Conservation (phyloP, 495 filamentous ascomycete genomes). For the Xylaria flabelliformis region DNA sequence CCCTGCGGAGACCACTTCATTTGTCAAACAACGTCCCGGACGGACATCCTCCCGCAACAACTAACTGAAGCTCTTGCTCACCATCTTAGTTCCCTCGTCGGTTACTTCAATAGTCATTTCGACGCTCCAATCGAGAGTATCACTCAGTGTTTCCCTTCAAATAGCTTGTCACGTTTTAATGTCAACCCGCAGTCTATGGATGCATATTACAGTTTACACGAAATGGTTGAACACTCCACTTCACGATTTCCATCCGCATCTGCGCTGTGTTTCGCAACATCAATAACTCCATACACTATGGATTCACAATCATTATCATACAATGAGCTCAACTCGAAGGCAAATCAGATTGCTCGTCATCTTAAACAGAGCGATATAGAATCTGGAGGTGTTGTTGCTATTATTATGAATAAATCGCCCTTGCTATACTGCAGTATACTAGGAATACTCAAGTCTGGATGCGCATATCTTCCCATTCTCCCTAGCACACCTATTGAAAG, state of each 20-base stretch:
- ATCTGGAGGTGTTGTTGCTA: constrained; percentile 63
- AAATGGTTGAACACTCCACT: constrained; percentile 61
- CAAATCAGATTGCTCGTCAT: constrained; percentile 68
- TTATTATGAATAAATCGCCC: constrained; percentile 74
- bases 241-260: constrained; percentile 52
- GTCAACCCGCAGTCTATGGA: constrained; percentile 31
- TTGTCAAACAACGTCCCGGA: constrained; percentile 60
- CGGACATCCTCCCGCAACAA: constrained; percentile 48
- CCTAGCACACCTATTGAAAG: constrained; percentile 66
- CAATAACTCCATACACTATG: constrained; percentile 43
- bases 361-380: constrained; percentile 54
- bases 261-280: constrained; percentile 66
- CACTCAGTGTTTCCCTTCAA: constrained; percentile 39
- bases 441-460: constrained; percentile 72
- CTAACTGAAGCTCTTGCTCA: constrained; percentile 56
- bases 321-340: constrained; percentile 61
- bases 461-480: constrained; percentile 74
- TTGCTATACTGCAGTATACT: constrained; percentile 73
- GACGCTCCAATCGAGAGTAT: constrained; percentile 40
- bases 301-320: constrained; percentile 62
- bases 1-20: constrained; percentile 61
- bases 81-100: constrained; percentile 44
- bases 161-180: constrained; percentile 64
- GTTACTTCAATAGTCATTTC: constrained; percentile 48
- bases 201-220: constrained; percentile 47